Percentiles rank a stretch among this genome's conserved stretches.
phyloP scores from a whole-genome alignment of 306 rosid genomes.

The Neltuma alba region DNA sequence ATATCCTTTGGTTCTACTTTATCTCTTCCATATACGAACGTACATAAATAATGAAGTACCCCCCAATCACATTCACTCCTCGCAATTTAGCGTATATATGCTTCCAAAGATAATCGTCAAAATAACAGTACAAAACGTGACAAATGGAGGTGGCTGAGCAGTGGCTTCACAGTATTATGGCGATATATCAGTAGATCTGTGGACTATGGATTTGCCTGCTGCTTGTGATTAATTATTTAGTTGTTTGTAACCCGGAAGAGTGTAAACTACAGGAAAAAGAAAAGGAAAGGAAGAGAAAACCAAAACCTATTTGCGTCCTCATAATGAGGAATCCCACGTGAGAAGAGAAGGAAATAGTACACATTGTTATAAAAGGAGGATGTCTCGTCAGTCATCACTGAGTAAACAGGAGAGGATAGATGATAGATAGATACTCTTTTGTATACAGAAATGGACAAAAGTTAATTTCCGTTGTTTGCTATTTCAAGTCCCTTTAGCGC shows the following conservation, averaged over 20 bases:
- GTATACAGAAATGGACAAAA: constrained; percentile 41
- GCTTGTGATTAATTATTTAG: not conserved
- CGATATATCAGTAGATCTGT: not conserved
- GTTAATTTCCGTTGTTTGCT: constrained; percentile 34
- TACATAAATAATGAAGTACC: not conserved
- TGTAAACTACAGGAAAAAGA: not conserved
- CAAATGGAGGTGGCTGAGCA: not conserved
- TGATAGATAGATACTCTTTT: not conserved
- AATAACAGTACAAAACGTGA: not conserved
- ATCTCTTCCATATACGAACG: not conserved
- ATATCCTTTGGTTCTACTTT: not conserved
- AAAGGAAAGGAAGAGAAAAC: not conserved
- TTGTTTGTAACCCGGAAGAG: not conserved
- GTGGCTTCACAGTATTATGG: not conserved
- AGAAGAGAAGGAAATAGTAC: constrained; percentile 36
- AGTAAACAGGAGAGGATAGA: constrained; percentile 37
- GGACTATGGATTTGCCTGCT: not conserved
- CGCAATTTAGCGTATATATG: no score
- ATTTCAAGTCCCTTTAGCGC: constrained; percentile 37
- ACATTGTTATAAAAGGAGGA: constrained; percentile 32
- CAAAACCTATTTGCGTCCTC: not conserved
- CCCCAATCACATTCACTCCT: not conserved
- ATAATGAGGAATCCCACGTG: constrained; percentile 40
- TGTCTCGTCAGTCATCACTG: constrained; percentile 43
- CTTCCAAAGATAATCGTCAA: not conserved